phyloP scores from a whole-genome alignment of 2,329 filamentous ascomycete species.

The Colletotrichum navitas region DNA sequence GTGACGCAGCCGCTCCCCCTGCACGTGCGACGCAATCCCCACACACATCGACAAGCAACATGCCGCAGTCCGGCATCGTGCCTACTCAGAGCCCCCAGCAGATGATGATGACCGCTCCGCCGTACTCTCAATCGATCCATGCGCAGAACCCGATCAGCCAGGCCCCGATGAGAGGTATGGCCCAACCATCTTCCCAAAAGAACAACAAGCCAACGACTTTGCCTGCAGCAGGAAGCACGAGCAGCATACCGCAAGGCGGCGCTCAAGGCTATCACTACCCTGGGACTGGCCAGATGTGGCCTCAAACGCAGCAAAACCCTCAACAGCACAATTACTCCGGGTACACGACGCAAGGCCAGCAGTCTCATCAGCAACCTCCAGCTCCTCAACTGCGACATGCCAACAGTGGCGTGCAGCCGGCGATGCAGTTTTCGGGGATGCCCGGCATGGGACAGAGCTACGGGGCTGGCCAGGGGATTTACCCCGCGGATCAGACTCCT shows the following conservation, averaged over 20 bases:
- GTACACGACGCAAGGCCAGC: slow-evolving; percentile 67
- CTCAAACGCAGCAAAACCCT: slow-evolving; percentile 73
- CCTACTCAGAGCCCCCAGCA: slow-evolving; percentile 71
- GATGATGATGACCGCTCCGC: slow-evolving; percentile 73
- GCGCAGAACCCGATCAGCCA: slow-evolving; percentile 79
- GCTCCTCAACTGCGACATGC: slow-evolving; percentile 72
- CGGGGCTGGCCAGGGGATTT: slow-evolving; percentile 68
- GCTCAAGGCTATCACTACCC: slow-evolving; percentile 73
- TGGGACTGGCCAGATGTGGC: slow-evolving; percentile 73
- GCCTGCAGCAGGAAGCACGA: slow-evolving; percentile 59
- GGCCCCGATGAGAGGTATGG: slow-evolving; percentile 78
- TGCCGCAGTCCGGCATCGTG: slow-evolving; percentile 69
- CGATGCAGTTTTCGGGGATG: slow-evolving; percentile 74
- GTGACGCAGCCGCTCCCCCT: slow-evolving; percentile 60
- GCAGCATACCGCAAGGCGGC: slow-evolving; percentile 63
- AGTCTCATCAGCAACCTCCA: slow-evolving; percentile 66
- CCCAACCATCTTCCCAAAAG: slow-evolving; percentile 72
- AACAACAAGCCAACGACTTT: slow-evolving; percentile 75
- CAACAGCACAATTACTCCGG: slow-evolving; percentile 65
- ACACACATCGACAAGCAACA: slow-evolving; percentile 65
- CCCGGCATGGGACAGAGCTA: slow-evolving; percentile 71
- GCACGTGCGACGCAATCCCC: slow-evolving; percentile 70
- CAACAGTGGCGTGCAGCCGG: slow-evolving; percentile 66
- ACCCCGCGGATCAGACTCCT: slow-evolving; percentile 72
- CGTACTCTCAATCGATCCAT: slow-evolving; percentile 79